Base-by-base conservation (phyloP, 331 rosid genomes). In the Erythrophleum ivorense region DNA sequence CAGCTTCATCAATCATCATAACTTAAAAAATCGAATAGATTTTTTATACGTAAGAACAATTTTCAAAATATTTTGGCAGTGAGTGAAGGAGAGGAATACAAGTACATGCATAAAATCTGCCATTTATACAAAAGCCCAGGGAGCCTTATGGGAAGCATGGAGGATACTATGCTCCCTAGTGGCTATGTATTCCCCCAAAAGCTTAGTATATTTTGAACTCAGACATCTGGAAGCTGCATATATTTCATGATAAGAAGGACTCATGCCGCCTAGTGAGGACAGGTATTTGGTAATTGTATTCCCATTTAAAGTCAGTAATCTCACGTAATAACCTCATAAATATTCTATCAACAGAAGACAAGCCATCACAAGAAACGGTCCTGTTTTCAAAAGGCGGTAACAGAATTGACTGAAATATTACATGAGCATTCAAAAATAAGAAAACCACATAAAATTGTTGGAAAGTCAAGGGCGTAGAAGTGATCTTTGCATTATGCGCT, bases 11-110 rank as follows among this genome's bases (percentile, higher is more conserved):
- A 15, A 1, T 24, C 29, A 24, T 24, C n/a, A n/a, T n/a, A n/a
- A n/a, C n/a, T n/a, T n/a, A n/a, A n/a, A n/a, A n/a, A n/a, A n/a
- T n/a, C n/a, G n/a, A n/a, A n/a, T n/a, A n/a, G 60, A 57, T 34
- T 24, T 83, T 76, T 54, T 34, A 83, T 76, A 76, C 52, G 80
- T 43, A 19, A 54, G 48, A 68, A 50, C 72, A 81, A 34, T 24
- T 71, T 73, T 72, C 14, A 53, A 70, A 10, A 21, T 46, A 66
- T 41, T 15, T 31, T 57, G 50, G 76, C 33, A 53, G 63, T 40
- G 59, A 48, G 67, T 29, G 41, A 12, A 75, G 62, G 34, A 67
- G 48, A 67, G 67, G 55, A 38, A 50, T 34, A 49, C 33, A 76
- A 81, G 65, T 57, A 63, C 54, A 31, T 79, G 21, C 48, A 78